Evolutionary conservation across 768 basidiomycete genomes (phyloP).

Genomic region (Phylloporus rhodoxanthus): DNA sequence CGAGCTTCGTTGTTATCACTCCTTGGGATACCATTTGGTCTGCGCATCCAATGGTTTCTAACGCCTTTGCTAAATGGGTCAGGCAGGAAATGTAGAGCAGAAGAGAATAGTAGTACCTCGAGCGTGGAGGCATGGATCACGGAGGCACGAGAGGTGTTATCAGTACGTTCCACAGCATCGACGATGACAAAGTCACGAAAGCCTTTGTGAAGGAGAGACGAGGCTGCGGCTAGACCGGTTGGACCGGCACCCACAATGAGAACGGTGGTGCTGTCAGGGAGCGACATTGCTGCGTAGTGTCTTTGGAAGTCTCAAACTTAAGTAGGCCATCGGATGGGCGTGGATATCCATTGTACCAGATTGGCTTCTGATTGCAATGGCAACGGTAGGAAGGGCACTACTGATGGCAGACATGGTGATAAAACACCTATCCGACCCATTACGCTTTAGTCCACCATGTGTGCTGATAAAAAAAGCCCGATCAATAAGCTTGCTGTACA

Average conservation of each 20-base stretch:
- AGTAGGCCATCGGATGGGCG: not conserved
- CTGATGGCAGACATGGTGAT: not conserved
- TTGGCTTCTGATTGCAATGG: not conserved
- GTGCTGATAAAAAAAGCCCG: not conserved
- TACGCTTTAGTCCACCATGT: not conserved
- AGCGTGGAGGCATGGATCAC: constrained; percentile 51
- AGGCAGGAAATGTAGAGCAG: constrained; percentile 10
- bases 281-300: constrained; percentile 14
- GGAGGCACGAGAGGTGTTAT: constrained; percentile 42
- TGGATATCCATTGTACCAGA: not conserved
- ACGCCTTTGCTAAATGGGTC: constrained; percentile 35
- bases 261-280: constrained; percentile 32
- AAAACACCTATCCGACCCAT: not conserved
- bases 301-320: not conserved
- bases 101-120: constrained; percentile 33
- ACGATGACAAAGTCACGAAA: constrained; percentile 41
- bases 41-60: constrained; percentile 41
- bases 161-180: constrained; percentile 33
- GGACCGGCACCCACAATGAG: constrained; percentile 55
- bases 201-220: constrained; percentile 42
- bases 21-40: constrained; percentile 36
- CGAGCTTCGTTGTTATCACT: constrained; percentile 23
- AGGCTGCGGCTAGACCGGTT: constrained; percentile 41
- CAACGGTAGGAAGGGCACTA: not conserved
- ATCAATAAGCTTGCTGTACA: not conserved